These are phyloP conservation scores for Saturnispora saitoi DNA, from an alignment of 805 yeast genomes.

Conservation along the genomic window DNA sequence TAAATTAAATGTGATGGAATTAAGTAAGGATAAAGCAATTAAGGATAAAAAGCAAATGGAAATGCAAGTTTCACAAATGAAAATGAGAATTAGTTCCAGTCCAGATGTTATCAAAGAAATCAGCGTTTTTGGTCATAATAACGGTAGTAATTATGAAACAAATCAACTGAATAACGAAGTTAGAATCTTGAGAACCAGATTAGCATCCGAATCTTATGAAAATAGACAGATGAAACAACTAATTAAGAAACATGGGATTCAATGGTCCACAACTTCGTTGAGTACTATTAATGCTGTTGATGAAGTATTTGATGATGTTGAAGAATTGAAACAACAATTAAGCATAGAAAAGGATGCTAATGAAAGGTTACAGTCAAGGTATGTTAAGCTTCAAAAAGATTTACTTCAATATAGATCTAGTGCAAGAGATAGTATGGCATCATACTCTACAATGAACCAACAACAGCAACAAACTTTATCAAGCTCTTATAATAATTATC, in stretches of 20 bases:
- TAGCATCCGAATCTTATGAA: slow-evolving; percentile 58
- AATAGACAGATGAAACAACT: slow-evolving; percentile 41
- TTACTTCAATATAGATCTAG: slow-evolving; percentile 24
- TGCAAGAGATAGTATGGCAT: slow-evolving; percentile 28
- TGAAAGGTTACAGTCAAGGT: slow-evolving; percentile 26
- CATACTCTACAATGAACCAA: slow-evolving; percentile 22
- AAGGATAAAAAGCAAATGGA: slow-evolving; percentile 26
- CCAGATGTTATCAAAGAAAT: slow-evolving; percentile 13
- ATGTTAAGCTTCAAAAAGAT: slow-evolving; percentile 29
- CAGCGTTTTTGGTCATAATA: slow-evolving; percentile 3
- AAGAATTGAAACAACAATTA: slow-evolving; percentile 14
- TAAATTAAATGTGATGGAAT: slow-evolving; percentile 23
- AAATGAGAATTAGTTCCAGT: slow-evolving; percentile 23
- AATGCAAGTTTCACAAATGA: slow-evolving; percentile 27
- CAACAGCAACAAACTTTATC: slow-evolving; percentile 10
- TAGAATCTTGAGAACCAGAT: slow-evolving; percentile 49
- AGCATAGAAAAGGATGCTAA: slow-evolving; percentile 24
- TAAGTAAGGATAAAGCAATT: slow-evolving; percentile 28
- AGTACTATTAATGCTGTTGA: slow-evolving; percentile 3
- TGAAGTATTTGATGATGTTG: slow-evolving; percentile 8
- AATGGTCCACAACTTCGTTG: slow-evolving; percentile 7
- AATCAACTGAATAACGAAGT: slow-evolving; percentile 42
- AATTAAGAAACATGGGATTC: slow-evolving; percentile 20
- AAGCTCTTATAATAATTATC: slow-evolving; percentile 25
- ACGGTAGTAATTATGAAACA: slow-evolving; percentile 9